These are phyloP conservation scores for Kluyveromyces aestuarii DNA, from an alignment of 805 yeast species.

Conservation along the genomic window DNA sequence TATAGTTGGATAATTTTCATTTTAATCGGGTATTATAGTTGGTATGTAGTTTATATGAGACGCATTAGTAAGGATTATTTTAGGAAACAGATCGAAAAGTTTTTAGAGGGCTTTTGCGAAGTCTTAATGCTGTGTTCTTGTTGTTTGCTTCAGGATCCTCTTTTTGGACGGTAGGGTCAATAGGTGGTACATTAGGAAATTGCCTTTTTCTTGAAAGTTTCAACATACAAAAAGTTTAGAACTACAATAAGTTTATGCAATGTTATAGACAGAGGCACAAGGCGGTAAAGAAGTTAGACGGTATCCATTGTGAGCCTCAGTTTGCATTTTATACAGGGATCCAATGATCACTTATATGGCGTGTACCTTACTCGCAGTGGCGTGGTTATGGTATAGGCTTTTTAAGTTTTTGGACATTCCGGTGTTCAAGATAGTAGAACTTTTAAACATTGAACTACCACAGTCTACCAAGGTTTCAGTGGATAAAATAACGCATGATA, in stretches of 20 bases:
- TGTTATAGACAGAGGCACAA: too few species aligned
- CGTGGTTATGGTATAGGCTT: slow-evolving; percentile 24
- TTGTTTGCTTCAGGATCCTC: too few species aligned
- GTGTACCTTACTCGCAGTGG: slow-evolving; percentile 6
- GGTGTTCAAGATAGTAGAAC: slow-evolving; percentile 20
- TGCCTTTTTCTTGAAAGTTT: neutral
- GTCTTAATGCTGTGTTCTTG: too few species aligned
- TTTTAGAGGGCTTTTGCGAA: too few species aligned
- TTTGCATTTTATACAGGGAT: neutral
- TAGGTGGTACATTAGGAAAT: too few species aligned
- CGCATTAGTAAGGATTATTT: neutral
- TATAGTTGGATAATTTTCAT: slow-evolving; percentile 1
- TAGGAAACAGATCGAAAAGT: too few species aligned
- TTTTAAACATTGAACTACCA: slow-evolving; percentile 23
- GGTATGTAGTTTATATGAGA: neutral
- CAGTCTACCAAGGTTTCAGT: slow-evolving; percentile 27
- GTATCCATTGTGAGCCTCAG: too few species aligned
- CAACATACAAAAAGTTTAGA: too few species aligned
- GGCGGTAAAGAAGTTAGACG: too few species aligned
- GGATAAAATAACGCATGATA: slow-evolving; percentile 21
- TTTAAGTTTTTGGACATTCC: slow-evolving; percentile 24
- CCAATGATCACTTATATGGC: slow-evolving; percentile 6
- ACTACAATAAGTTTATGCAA: neutral
- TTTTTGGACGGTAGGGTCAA: neutral
- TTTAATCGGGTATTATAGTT: neutral